Evolutionary conservation across 1,139 yeast species (phyloP).

Genomic region (Saccharomyces hybrid): DNA sequence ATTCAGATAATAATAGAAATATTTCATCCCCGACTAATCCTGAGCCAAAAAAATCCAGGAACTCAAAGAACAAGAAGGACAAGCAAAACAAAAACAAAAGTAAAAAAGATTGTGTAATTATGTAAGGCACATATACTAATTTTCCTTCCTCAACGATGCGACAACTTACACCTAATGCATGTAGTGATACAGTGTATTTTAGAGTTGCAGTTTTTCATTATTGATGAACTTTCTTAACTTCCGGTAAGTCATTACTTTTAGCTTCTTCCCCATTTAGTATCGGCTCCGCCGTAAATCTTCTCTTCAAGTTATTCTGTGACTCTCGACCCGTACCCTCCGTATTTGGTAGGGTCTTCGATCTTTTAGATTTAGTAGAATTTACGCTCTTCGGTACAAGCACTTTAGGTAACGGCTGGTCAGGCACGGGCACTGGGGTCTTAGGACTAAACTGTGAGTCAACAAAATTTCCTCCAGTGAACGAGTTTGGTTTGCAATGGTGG

Average conservation of each 20-base stretch:
- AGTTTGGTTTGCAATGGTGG: not conserved
- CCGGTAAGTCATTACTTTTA: not conserved
- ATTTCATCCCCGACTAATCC: not conserved
- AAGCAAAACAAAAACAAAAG: slow-evolving; percentile 10
- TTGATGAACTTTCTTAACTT: not conserved
- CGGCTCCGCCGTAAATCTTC: slow-evolving; percentile 11
- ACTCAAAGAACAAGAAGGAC: slow-evolving; percentile 4
- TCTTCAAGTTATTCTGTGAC: slow-evolving; percentile 12
- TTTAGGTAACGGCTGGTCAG: slow-evolving; percentile 26
- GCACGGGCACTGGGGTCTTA: slow-evolving; percentile 27
- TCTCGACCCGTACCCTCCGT: slow-evolving; percentile 2
- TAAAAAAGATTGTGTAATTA: slow-evolving; percentile 37
- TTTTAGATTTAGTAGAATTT: slow-evolving; percentile 15
- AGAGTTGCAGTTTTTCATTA: not conserved
- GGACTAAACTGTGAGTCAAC: slow-evolving; percentile 9
- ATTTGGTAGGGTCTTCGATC: slow-evolving; percentile 10
- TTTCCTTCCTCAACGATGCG: not conserved
- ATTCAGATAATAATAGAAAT: not conserved
- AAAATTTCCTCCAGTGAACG: not conserved
- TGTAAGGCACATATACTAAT: slow-evolving; percentile 24
- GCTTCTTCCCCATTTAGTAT: not conserved
- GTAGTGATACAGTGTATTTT: not conserved
- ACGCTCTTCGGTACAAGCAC: slow-evolving; percentile 22
- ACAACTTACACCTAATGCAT: not conserved
- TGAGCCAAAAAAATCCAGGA: slow-evolving; percentile 1